These are phyloP conservation scores for Psilocybe mexicana DNA, from an alignment of 1,284 basidiomycete genomes.

Conservation along the genomic window DNA sequence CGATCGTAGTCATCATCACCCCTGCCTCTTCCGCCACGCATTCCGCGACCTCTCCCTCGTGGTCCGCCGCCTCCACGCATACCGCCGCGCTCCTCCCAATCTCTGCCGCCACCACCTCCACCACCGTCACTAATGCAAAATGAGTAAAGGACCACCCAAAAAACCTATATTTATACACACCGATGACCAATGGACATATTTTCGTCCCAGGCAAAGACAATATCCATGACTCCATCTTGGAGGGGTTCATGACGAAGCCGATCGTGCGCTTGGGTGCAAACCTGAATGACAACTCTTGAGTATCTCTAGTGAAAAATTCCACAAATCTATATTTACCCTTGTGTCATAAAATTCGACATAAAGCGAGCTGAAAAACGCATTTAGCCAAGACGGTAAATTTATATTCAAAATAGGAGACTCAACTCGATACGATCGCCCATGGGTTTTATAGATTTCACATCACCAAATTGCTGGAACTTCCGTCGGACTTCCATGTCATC, in stretches of 20 bases:
- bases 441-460: constrained; percentile 79
- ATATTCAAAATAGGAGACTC: not conserved
- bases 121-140: constrained; percentile 32
- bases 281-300: constrained; percentile 42
- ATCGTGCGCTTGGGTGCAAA: constrained; percentile 79
- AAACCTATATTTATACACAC: constrained; percentile 21
- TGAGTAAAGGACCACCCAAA: not conserved
- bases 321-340: constrained; percentile 49
- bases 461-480: constrained; percentile 86
- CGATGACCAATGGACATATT: constrained; percentile 29
- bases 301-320: not conserved
- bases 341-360: constrained; percentile 90
- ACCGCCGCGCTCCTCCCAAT: constrained; percentile 41
- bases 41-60: constrained; percentile 37
- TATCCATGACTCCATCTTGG: constrained; percentile 86
- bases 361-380: constrained; percentile 57
- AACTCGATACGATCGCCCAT: constrained; percentile 75
- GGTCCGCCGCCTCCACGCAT: constrained; percentile 34
- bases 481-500: constrained; percentile 83
- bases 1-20: constrained; percentile 47
- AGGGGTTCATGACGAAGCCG: constrained; percentile 75
- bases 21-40: constrained; percentile 38
- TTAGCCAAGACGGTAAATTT: not conserved
- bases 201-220: constrained; percentile 87
- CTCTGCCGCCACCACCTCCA: constrained; percentile 24